Conservation (phyloP, 148 eudicot species). For the Fagopyrum tataricum region DNA sequence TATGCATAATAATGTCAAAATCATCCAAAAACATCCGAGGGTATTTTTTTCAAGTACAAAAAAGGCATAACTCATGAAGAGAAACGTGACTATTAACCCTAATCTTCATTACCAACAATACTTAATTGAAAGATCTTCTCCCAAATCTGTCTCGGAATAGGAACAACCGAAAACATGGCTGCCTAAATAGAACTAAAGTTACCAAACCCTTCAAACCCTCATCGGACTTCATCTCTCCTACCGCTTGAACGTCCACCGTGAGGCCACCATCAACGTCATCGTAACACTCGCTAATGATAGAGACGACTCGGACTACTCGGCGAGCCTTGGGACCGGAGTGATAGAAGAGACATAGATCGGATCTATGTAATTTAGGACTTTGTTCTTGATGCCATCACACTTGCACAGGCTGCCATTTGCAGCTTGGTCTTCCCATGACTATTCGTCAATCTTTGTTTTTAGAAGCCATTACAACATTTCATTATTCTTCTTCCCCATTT, state of each 20-base stretch:
- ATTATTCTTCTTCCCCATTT: too few relatives aligned
- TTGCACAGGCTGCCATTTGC: slow-evolving; percentile 54
- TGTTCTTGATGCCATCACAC: slow-evolving; percentile 93
- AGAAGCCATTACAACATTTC: slow-evolving; percentile 52
- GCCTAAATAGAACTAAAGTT: slow-evolving; percentile 59
- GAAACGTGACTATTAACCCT: slow-evolving; percentile 5
- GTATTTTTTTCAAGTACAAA: background rate
- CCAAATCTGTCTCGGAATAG: slow-evolving; percentile 56
- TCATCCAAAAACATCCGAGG: background rate
- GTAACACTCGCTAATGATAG: slow-evolving; percentile 58
- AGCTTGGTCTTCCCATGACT: slow-evolving; percentile 93
- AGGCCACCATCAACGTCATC: slow-evolving; percentile 34
- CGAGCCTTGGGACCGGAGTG: slow-evolving; percentile 67
- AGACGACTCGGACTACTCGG: slow-evolving; percentile 72
- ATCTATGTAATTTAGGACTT: slow-evolving; percentile 72
- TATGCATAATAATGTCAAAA: background rate
- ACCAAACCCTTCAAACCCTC: slow-evolving; percentile 45
- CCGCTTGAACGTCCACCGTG: slow-evolving; percentile 71
- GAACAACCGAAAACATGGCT: slow-evolving; percentile 81
- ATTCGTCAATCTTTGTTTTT: slow-evolving; percentile 75
- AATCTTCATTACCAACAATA: slow-evolving; percentile 23
- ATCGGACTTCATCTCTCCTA: slow-evolving; percentile 75
- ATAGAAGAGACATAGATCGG: slow-evolving; percentile 84
- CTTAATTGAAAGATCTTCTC: slow-evolving; percentile 50
- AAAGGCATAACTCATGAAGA: background rate